Base-by-base conservation (phyloP, 495 filamentous ascomycete genomes). In the Penicillium canariense region DNA sequence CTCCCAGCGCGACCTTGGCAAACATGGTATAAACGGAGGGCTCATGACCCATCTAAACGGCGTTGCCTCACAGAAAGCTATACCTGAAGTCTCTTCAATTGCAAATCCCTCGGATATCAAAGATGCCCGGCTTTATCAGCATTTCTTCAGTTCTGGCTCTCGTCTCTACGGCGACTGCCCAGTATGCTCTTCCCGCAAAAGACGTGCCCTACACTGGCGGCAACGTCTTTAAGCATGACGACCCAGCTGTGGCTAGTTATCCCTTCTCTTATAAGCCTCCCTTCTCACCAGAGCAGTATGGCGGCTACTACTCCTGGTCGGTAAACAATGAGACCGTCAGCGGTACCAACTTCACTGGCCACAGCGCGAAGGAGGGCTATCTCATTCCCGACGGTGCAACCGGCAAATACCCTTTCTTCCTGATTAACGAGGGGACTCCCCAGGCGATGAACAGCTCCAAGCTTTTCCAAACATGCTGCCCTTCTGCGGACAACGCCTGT, bases 241-340 rank as follows among this genome's bases (percentile, higher is more conserved):
- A 57, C 23, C 40, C 54, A 9, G 39, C 30, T 15, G 10, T 61
- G 0, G 38, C 30, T 20, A 42, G 27, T 43, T 57, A 48, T 18
- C 31, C 58, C 12, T 36, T 61, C 38, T 18, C 48, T n/a, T 61
- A 61, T 28, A 42, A 35, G 1, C 14, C 36, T 50, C 58, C 58
- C 3, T 61, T 61, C 30, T 48, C 43, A 0, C 26, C 58, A 1
- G 15, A 48, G 20, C 35, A 28, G 38, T 61, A 61, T 35, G 58
- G 58, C 6, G 58, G 58, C 14, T 61, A 61, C 54, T 61, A 61
- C 39, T 30, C 22, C 31, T 61, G 48, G 45, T 23, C 53, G 5
- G 47, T 57, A n/a, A 61, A 57, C 38, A 61, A 61, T 30, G 40
- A 61, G 9, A 61, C 58, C 22, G 58, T 61, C 28, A 40, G 1